Base-by-base conservation (phyloP, 2,329 filamentous ascomycete genomes). In the Venturiaceae sp. region DNA sequence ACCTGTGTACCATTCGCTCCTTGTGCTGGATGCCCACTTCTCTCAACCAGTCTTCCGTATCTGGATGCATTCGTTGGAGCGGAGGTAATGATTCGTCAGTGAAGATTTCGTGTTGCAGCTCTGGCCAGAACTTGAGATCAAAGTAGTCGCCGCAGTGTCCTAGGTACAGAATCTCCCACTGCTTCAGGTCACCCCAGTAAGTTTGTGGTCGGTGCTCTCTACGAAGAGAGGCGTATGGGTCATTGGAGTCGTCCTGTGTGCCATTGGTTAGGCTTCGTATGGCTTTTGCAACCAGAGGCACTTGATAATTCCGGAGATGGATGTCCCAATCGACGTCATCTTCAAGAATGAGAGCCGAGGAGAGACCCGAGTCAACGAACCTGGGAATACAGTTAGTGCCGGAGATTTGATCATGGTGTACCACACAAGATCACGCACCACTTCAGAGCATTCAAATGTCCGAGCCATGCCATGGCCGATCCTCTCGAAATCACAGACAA, bases 321-420 rank as follows among this genome's bases (percentile, higher is more conserved):
- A 73, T 70, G 58, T 71, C 67, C 69, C 69, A 73, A 62, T 74
- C 70, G 5, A 72, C 69, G 58, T 74, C 72, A 60, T 74, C 72
- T 66, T 74, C 72, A 60, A 74, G 57, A 46, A 74, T 69, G 3
- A 74, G 61, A 23, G 68, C 69, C 2, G 71, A 71, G 21, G 65
- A 60, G 23, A 68, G 64, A 46, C 62, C 61, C 14, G 66, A 67
- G 26, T 62, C 61, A 13, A 73, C 62, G 62, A 74, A 73, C 67
- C 66, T 68, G 53, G 39, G 5, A 28, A 30, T 53, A 2, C 5
- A 5, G 30, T 53, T 53, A 46, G 54, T 14, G 11, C n/a, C 11
- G 41, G 30, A 33, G 30, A 53, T 37, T 58, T 34, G 16, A 6
- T 28, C 19, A 33, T 32, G 62, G 61, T 21, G 63, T 60, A 55